Conservation (phyloP, 129 eudicot genomes). For the Arctium lappa region DNA sequence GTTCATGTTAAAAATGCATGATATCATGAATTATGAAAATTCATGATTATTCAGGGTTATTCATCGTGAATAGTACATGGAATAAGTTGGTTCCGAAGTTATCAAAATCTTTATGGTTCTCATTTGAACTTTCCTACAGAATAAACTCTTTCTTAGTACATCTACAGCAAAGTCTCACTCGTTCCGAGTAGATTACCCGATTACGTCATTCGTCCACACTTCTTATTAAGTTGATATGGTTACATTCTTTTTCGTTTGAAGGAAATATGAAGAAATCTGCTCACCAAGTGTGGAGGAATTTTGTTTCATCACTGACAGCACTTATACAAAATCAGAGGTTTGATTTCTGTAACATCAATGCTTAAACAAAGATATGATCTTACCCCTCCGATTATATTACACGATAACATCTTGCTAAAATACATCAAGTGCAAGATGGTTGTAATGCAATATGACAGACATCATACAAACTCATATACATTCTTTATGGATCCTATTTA, state of each 20-base stretch:
- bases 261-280: slow-evolving; percentile 74
- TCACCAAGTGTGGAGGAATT: slow-evolving; percentile 70
- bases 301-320: slow-evolving; percentile 71
- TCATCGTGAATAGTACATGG: neutral
- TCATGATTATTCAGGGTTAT: no score
- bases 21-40: no score
- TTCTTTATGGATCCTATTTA: neutral
- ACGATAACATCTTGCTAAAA: neutral
- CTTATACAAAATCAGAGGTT: slow-evolving; percentile 76
- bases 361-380: neutral
- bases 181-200: neutral
- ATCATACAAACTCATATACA: neutral
- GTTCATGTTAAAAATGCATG: neutral
- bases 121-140: neutral
- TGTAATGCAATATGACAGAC: neutral
- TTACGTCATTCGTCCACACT: neutral
- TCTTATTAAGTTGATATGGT: neutral
- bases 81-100: neutral
- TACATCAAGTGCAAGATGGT: neutral
- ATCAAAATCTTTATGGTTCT: neutral
- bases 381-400: neutral
- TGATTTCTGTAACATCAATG: neutral
- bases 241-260: slow-evolving; percentile 18
- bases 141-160: neutral
- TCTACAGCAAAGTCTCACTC: neutral